Conservation (phyloP, 202 grass and related monocot species). For the Zizania palustris region DNA sequence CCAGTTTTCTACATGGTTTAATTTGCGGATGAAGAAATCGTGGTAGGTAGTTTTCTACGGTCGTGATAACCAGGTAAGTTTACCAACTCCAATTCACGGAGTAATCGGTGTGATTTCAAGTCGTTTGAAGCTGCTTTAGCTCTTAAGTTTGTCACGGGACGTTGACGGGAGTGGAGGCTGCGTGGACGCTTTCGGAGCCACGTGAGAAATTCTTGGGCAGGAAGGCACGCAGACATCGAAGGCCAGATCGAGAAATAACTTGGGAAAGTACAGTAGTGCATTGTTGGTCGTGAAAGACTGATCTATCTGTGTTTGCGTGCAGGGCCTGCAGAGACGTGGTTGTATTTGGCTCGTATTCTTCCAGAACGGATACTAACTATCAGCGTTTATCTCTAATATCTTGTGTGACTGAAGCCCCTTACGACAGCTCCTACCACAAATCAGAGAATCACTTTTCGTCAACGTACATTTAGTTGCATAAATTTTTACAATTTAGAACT, state of each 20-base stretch:
- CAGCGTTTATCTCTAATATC: too few relatives aligned
- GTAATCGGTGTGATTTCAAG: neutral
- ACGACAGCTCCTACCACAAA: too few relatives aligned
- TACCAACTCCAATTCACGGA: neutral
- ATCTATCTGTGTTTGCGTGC: too few relatives aligned
- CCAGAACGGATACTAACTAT: too few relatives aligned
- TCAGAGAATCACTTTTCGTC: too few relatives aligned
- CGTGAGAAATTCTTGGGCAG: conserved; percentile 11
- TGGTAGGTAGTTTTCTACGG: neutral
- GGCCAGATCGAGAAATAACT: neutral
- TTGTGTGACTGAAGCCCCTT: too few relatives aligned
- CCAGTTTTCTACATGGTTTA: neutral
- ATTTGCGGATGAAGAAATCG: neutral
- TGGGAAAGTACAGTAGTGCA: neutral
- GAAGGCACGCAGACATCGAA: neutral
- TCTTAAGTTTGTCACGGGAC: neutral
- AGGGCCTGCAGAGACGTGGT: conserved; percentile 8
- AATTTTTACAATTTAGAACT: too few relatives aligned
- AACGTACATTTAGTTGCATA: too few relatives aligned
- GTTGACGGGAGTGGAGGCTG: conserved; percentile 16
- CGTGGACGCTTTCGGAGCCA: conserved; percentile 32
- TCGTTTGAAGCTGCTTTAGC: too few relatives aligned
- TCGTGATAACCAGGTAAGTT: neutral
- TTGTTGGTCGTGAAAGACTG: too few relatives aligned
- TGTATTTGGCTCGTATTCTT: neutral